Percentiles rank a stretch among this genome's conserved stretches.
Evolutionary conservation across 345 rosid genomes (phyloP).

Genomic region (Melaleuca alternifolia): DNA sequence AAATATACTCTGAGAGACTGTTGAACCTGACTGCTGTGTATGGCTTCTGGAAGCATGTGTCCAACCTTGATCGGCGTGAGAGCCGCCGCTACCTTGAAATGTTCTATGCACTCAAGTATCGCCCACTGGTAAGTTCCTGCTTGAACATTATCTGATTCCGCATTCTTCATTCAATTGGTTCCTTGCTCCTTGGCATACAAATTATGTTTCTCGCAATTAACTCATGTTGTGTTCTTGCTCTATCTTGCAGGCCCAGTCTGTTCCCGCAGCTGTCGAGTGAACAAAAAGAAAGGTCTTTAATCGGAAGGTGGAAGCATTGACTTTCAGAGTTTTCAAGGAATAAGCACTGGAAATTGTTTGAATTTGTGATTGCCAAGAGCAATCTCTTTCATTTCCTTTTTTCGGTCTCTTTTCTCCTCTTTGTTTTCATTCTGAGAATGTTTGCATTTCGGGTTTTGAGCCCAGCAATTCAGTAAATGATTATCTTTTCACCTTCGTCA

Average conservation of each 20-base stretch:
- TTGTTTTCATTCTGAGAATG: not conserved
- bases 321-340: not conserved
- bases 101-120: conserved; percentile 82
- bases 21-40: conserved; percentile 81
- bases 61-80: conserved; percentile 77
- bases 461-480: conserved; percentile 7
- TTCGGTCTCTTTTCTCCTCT: not conserved
- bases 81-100: conserved; percentile 88
- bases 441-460: conserved; percentile 3
- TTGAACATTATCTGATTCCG: not conserved
- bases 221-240: not conserved
- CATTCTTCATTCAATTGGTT: not conserved
- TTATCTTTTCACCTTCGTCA: not conserved
- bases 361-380: not conserved
- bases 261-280: conserved; percentile 36
- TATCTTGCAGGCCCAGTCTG: conserved; percentile 63
- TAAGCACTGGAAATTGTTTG: not conserved
- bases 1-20: conserved; percentile 79
- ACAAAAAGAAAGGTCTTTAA: not conserved
- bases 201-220: not conserved
- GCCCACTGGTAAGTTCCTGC: conserved; percentile 44
- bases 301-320: not conserved
- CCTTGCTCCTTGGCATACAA: not conserved
- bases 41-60: conserved; percentile 92
- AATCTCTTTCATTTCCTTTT: not conserved